Evolutionary conservation across 2,329 filamentous ascomycete genomes (phyloP).

Genomic region (Sclerotinia glacialis): DNA sequence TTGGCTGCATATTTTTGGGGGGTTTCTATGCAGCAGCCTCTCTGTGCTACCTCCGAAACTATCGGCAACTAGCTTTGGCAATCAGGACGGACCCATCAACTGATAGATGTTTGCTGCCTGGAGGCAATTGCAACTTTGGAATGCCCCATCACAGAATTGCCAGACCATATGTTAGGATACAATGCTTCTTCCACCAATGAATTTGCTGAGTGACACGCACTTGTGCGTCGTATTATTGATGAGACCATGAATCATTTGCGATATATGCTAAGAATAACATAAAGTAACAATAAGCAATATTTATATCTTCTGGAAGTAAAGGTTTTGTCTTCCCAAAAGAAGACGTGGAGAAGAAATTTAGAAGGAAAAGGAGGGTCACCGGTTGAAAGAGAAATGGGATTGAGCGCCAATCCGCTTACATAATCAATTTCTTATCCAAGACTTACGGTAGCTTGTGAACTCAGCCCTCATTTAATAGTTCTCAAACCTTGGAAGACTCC

Average conservation of each 20-base stretch:
- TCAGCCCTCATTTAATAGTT: neutral
- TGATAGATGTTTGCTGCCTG: neutral
- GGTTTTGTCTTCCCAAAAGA: neutral
- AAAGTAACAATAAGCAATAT: neutral
- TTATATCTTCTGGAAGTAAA: neutral
- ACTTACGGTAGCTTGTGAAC: neutral
- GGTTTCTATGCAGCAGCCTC: neutral
- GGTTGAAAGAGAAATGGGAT: neutral
- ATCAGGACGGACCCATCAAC: neutral
- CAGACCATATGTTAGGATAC: neutral
- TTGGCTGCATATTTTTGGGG: neutral
- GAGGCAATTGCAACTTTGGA: conserved; percentile 6
- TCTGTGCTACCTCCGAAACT: neutral
- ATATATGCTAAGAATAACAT: neutral
- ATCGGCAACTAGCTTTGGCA: neutral
- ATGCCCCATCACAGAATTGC: neutral
- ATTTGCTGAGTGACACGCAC: neutral
- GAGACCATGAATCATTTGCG: neutral
- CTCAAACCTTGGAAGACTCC: neutral
- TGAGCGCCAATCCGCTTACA: neutral
- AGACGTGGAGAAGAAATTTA: too few species aligned
- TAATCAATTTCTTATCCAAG: neutral
- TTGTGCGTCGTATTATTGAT: neutral
- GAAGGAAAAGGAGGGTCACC: neutral
- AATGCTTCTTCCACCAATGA: neutral